phyloP scores from a whole-genome alignment of 768 basidiomycete species.

The Lactifluus subvellereus region DNA sequence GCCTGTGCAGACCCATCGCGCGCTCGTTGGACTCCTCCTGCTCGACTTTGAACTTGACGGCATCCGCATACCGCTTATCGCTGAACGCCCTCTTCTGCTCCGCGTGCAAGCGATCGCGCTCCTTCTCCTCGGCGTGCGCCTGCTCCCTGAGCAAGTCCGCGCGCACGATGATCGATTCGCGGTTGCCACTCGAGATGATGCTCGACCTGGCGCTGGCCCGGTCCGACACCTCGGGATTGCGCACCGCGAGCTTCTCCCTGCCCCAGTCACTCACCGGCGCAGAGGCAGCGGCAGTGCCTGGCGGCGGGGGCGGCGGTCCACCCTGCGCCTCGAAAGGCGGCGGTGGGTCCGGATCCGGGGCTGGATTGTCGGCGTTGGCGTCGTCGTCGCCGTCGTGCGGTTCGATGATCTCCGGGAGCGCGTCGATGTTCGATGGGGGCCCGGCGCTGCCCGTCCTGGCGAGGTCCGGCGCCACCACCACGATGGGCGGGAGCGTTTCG shows the following conservation, averaged over 20 bases:
- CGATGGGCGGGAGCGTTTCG: not conserved
- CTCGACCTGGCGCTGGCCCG: conserved; percentile 24
- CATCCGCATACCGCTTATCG: conserved; percentile 26
- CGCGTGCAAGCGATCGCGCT: conserved; percentile 24
- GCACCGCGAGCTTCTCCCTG: conserved; percentile 15
- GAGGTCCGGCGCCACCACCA: not conserved
- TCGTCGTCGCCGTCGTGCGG: not conserved
- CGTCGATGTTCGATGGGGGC: conserved; percentile 1
- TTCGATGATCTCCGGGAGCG: conserved; percentile 23
- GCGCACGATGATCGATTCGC: conserved; percentile 26
- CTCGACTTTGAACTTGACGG: conserved; percentile 30
- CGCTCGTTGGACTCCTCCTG: conserved; percentile 29
- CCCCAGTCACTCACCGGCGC: not conserved
- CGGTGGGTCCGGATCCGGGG: conserved; percentile 12
- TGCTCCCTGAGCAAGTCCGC: conserved; percentile 31
- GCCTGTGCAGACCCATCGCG: conserved; percentile 30
- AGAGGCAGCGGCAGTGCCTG: conserved; percentile 7
- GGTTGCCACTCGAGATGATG: conserved; percentile 29
- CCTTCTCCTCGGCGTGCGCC: conserved; percentile 29
- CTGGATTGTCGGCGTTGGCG: not conserved
- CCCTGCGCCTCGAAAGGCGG: conserved; percentile 15
- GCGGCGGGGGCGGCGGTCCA: not conserved
- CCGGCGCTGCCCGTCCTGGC: not conserved
- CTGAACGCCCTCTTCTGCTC: conserved; percentile 27
- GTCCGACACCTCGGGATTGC: conserved; percentile 15